phyloP scores from a whole-genome alignment of 345 rosid species.

The Eucalyptus pumila region DNA sequence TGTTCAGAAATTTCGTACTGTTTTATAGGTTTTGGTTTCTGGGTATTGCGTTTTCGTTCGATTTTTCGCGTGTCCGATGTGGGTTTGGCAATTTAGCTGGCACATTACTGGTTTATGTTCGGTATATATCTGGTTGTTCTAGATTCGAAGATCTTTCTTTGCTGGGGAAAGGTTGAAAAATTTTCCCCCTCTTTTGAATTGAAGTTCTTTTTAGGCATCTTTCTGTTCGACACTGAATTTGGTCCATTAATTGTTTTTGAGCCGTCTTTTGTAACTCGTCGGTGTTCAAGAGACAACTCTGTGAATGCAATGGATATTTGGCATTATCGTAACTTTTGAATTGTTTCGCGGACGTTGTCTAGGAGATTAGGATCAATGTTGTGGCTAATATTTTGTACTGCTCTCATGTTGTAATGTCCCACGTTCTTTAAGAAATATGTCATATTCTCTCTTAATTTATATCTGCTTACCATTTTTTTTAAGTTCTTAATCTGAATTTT shows the following conservation, averaged over 20 bases:
- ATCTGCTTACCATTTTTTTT: background rate
- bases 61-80: background rate
- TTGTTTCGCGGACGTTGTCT: background rate
- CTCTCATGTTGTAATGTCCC: background rate
- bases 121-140: background rate
- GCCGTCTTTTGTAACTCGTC: background rate
- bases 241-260: background rate
- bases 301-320: background rate
- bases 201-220: background rate
- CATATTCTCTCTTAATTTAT: background rate
- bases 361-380: background rate
- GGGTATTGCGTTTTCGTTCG: background rate
- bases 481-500: background rate
- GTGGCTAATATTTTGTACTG: background rate
- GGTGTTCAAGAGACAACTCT: background rate
- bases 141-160: background rate
- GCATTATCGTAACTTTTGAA: background rate
- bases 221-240: background rate
- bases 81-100: background rate
- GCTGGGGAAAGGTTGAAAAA: background rate
- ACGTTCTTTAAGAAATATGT: background rate
- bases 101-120: background rate
- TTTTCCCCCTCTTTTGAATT: background rate
- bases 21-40: background rate
- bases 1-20: background rate